These are phyloP conservation scores for Zasmidium citrigriseum DNA, from an alignment of 2,329 filamentous ascomycete genomes.

Conservation along the genomic window DNA sequence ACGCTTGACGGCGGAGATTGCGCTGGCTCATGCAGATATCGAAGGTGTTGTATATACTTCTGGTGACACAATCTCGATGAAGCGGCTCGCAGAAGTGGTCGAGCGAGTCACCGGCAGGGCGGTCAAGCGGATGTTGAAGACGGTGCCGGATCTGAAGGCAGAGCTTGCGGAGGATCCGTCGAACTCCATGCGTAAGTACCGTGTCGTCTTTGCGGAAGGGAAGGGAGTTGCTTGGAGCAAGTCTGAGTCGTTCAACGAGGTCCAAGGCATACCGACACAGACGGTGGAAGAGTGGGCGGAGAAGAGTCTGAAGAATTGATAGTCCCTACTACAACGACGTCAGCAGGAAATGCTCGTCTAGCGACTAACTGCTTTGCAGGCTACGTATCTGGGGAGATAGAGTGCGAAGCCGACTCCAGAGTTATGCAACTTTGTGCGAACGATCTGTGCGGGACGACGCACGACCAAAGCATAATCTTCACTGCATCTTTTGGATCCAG, in stretches of 20 bases:
- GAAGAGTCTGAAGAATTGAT: slow-evolving; percentile 10
- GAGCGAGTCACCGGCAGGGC: slow-evolving; percentile 44
- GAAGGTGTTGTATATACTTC: slow-evolving; percentile 58
- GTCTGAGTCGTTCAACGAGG: slow-evolving; percentile 54
- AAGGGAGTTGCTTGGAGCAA: slow-evolving; percentile 61
- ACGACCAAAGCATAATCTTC: too few species aligned
- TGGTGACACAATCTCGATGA: slow-evolving; percentile 65
- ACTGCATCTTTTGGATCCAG: too few species aligned
- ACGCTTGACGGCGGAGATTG: slow-evolving; percentile 57
- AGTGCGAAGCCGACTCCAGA: too few species aligned
- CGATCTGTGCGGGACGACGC: too few species aligned
- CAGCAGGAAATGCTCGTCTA: too few species aligned
- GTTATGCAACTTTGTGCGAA: too few species aligned
- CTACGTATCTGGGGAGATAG: too few species aligned
- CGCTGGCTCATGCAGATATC: slow-evolving; percentile 43
- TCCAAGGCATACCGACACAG: slow-evolving; percentile 49
- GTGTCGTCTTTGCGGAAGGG: slow-evolving; percentile 61
- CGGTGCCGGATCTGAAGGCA: slow-evolving; percentile 44
- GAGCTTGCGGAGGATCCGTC: slow-evolving; percentile 51
- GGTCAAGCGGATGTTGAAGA: slow-evolving; percentile 56
- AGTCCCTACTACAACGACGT: too few species aligned
- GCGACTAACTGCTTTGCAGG: too few species aligned
- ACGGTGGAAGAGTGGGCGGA: slow-evolving; percentile 45
- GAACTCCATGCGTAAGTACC: slow-evolving; percentile 60
- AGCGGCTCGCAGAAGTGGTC: slow-evolving; percentile 50